phyloP scores from a whole-genome alignment of 345 rosid genomes.

The Salix viminalis region DNA sequence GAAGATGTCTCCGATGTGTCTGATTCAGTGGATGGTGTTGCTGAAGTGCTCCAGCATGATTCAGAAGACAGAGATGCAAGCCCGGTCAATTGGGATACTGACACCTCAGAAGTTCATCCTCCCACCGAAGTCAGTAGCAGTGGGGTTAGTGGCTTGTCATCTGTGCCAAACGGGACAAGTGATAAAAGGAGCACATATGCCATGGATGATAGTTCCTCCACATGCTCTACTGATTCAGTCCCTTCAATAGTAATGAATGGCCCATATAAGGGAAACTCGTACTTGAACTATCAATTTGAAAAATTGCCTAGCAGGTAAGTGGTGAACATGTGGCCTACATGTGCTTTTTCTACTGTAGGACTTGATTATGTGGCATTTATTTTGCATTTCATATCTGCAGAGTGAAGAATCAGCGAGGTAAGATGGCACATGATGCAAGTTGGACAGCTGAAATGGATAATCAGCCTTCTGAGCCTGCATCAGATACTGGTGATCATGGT shows the following conservation, averaged over 20 bases:
- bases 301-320: conserved; percentile 54
- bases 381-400: conserved; percentile 9
- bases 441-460: conserved; percentile 43
- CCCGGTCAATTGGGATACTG: conserved; percentile 78
- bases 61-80: conserved; percentile 78
- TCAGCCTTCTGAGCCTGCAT: conserved; percentile 40
- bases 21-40: conserved; percentile 65
- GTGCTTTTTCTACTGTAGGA: not conserved
- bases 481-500: conserved; percentile 35
- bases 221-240: conserved; percentile 77
- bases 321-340: not conserved
- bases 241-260: conserved; percentile 62
- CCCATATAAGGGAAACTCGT: conserved; percentile 45
- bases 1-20: conserved; percentile 78
- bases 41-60: conserved; percentile 68
- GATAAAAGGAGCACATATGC: conserved; percentile 54
- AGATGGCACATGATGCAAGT: conserved; percentile 37
- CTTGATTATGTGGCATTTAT: not conserved
- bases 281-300: conserved; percentile 41
- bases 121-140: conserved; percentile 53
- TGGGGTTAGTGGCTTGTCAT: conserved; percentile 46
- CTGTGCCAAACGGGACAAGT: conserved; percentile 54
- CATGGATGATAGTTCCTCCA: conserved; percentile 92
- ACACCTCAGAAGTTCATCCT: conserved; percentile 66
- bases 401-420: conserved; percentile 41